Evolutionary conservation across 2,329 filamentous ascomycete species (phyloP).

Genomic region (Verticillium isaacii): DNA sequence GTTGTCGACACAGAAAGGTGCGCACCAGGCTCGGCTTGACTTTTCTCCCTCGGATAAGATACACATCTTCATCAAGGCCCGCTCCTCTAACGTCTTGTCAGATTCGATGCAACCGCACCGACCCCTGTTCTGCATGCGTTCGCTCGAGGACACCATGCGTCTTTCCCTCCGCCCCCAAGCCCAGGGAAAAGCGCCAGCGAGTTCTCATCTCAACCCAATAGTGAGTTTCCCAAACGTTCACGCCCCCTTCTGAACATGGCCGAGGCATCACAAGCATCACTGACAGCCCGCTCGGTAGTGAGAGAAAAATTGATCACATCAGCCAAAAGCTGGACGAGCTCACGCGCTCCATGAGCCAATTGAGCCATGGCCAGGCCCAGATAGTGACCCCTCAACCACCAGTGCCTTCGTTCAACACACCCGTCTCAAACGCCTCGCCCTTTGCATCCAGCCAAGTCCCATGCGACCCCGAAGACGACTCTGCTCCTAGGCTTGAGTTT

Average conservation of each 20-base stretch:
- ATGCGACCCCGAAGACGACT: conserved; percentile 8
- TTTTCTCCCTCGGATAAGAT: neutral
- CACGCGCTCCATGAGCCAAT: conserved; percentile 24
- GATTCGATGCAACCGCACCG: conserved; percentile 32
- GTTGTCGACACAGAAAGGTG: neutral
- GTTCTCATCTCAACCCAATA: conserved; percentile 32
- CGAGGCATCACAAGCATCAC: too few relatives aligned
- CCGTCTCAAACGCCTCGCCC: neutral
- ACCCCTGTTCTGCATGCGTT: conserved; percentile 28
- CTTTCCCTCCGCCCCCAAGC: conserved; percentile 20
- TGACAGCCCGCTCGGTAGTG: conserved; percentile 15
- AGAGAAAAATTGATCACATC: conserved; percentile 32
- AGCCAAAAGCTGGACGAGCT: conserved; percentile 28
- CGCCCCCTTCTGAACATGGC: too few relatives aligned
- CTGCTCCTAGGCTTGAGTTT: conserved; percentile 12
- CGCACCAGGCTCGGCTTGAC: neutral
- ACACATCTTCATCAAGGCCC: neutral
- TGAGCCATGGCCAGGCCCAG: conserved; percentile 13
- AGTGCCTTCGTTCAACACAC: neutral
- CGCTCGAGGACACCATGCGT: conserved; percentile 30
- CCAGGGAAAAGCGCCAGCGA: conserved; percentile 30
- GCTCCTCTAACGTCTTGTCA: conserved; percentile 5
- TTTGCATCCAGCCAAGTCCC: neutral
- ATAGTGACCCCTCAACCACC: neutral
- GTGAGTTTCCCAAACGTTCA: conserved; percentile 15